Evolutionary conservation across 129 eudicot species (phyloP).

Genomic region (Gnaphalium uliginosum): DNA sequence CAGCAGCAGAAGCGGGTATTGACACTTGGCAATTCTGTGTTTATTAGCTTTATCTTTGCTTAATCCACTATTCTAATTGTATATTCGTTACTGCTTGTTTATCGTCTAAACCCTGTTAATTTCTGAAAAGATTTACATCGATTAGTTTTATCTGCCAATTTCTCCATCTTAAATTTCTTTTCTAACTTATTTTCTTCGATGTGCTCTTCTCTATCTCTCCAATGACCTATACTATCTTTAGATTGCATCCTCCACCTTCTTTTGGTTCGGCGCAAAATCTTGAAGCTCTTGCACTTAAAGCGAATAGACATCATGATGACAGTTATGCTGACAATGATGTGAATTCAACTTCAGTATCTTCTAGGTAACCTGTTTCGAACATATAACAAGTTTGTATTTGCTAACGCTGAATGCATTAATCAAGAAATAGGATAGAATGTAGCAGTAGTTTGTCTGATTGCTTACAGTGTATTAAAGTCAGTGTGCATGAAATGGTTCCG

Average conservation of each 20-base stretch:
- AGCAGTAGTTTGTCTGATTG: neutral
- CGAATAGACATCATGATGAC: conserved; percentile 36
- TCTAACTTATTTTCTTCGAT: conserved; percentile 16
- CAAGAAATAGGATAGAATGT: conserved; percentile 23
- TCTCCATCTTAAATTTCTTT: neutral
- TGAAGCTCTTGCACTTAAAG: conserved; percentile 53
- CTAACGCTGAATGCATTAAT: conserved; percentile 2
- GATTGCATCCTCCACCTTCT: conserved; percentile 75
- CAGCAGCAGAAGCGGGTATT: conserved; percentile 45
- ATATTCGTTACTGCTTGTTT: conserved; percentile 6
- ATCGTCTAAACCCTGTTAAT: conserved; percentile 1
- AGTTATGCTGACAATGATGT: conserved; percentile 41
- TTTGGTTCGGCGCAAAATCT: conserved; percentile 77
- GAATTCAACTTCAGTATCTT: conserved; percentile 31
- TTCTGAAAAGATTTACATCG: neutral
- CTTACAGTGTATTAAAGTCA: neutral
- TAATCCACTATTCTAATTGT: neutral
- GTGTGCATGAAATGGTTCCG: neutral
- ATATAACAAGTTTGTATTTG: neutral
- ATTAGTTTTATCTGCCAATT: neutral
- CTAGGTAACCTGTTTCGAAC: conserved; percentile 38
- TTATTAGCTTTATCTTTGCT: conserved; percentile 18
- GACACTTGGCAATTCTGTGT: conserved; percentile 13
- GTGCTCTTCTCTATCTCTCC: conserved; percentile 20
- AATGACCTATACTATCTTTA: conserved; percentile 21